Conservation (phyloP, 148 eudicot genomes). For the Vaccinium darrowii region DNA sequence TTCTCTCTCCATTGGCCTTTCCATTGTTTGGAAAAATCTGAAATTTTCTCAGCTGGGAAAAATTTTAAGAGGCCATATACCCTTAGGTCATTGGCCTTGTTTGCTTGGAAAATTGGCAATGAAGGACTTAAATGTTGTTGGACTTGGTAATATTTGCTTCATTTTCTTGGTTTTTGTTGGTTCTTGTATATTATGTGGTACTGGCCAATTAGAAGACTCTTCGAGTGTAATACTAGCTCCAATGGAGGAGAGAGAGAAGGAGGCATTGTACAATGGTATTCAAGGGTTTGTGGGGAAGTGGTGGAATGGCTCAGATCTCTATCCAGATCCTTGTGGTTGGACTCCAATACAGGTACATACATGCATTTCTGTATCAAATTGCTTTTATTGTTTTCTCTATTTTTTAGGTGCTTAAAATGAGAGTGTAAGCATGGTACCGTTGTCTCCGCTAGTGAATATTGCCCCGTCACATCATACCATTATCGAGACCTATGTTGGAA, state of each 20-base stretch:
- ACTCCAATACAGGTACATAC: constrained; percentile 73
- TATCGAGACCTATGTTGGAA: no score
- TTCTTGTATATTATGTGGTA: not conserved
- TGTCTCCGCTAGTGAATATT: no score
- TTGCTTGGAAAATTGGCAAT: not conserved
- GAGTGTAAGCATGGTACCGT: no score
- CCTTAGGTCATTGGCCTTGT: not conserved
- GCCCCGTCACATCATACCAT: no score
- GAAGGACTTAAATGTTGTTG: not conserved
- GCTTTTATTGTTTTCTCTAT: not conserved
- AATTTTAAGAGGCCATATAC: not conserved
- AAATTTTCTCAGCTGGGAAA: not conserved
- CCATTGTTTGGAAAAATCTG: not conserved
- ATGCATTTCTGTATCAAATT: not conserved
- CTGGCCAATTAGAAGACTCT: constrained; percentile 17
- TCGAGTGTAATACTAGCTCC: constrained; percentile 22
- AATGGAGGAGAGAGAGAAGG: constrained; percentile 61
- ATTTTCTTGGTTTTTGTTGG: not conserved
- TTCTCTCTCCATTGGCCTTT: not conserved
- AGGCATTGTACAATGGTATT: constrained; percentile 61
- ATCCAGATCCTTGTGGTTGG: constrained; percentile 96
- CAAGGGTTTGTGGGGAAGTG: constrained; percentile 80
- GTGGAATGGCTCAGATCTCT: constrained; percentile 93
- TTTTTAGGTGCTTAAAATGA: no score
- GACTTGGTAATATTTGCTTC: not conserved